These are phyloP conservation scores for Leccinum ochraceum DNA, from an alignment of 768 basidiomycete genomes.

Conservation along the genomic window DNA sequence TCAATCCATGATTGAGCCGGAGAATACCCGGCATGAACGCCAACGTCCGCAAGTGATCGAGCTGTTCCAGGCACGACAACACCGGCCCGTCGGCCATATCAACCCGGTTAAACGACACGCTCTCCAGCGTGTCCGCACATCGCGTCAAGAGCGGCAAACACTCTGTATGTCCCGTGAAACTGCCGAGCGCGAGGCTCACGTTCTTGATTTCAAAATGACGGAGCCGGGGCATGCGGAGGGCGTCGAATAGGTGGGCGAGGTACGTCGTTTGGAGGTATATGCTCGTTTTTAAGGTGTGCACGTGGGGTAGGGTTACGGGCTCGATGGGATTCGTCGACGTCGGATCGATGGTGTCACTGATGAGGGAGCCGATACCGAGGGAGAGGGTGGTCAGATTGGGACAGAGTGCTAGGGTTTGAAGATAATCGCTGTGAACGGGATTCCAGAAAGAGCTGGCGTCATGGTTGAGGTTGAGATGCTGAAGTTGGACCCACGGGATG, in stretches of 20 bases:
- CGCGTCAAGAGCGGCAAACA: constrained; percentile 29
- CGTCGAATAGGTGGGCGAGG: constrained; percentile 26
- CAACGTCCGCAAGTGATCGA: constrained; percentile 20
- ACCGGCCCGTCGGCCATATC: constrained; percentile 24
- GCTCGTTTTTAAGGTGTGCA: constrained; percentile 30
- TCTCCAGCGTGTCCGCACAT: constrained; percentile 32
- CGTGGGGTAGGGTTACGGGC: constrained; percentile 28
- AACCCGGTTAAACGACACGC: constrained; percentile 22
- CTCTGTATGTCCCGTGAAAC: constrained; percentile 27
- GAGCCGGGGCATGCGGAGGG: constrained; percentile 26
- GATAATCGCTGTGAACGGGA: constrained; percentile 31
- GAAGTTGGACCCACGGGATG: constrained; percentile 32
- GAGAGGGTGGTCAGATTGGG: constrained; percentile 29
- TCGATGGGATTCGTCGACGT: not conserved
- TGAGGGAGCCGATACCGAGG: constrained; percentile 27
- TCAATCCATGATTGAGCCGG: constrained; percentile 33
- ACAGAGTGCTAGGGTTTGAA: constrained; percentile 24
- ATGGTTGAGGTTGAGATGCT: constrained; percentile 29
- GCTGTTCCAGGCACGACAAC: constrained; percentile 23
- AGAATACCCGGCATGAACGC: constrained; percentile 29
- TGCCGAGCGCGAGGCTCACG: constrained; percentile 31
- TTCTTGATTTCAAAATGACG: constrained; percentile 31
- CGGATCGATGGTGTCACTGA: constrained; percentile 18
- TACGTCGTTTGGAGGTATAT: constrained; percentile 31
- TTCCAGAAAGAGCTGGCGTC: constrained; percentile 33